A percentile compares a stretch with the other conserved stretches of the same genome.
phyloP scores from a whole-genome alignment of 768 basidiomycete species.

The Russula sp. region DNA sequence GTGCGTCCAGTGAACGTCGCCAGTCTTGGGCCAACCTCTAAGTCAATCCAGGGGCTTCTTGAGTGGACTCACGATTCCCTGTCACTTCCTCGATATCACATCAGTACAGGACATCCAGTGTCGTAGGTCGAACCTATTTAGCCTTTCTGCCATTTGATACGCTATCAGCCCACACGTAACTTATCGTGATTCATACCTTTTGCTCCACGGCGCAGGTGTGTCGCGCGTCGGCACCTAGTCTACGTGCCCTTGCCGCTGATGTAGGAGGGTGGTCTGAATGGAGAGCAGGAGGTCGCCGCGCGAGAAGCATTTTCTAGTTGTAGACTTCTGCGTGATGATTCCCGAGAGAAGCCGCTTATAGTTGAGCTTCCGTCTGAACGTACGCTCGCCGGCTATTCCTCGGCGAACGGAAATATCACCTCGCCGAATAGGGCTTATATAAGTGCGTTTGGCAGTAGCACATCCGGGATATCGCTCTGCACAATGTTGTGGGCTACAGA shows the following conservation, averaged over 20 bases:
- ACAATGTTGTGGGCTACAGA: no score
- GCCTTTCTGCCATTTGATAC: background rate
- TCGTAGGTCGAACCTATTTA: background rate
- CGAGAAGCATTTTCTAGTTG: background rate
- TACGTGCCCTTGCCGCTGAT: conserved; percentile 6
- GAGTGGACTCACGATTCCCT: background rate
- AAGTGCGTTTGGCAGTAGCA: no score
- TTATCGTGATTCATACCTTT: no score
- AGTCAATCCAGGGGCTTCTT: background rate
- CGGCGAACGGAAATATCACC: no score
- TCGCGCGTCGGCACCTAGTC: background rate
- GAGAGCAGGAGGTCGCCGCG: background rate
- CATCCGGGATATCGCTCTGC: no score
- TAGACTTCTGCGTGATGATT: background rate
- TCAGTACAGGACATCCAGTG: background rate
- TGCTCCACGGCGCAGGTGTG: conserved; percentile 54
- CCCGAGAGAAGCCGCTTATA: background rate
- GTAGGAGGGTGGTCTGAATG: background rate
- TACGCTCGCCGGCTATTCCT: no score
- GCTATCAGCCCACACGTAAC: no score
- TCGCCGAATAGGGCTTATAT: no score
- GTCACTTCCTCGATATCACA: background rate
- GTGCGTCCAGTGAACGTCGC: background rate
- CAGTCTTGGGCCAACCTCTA: no score
- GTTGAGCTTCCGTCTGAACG: background rate